Evolutionary conservation across 495 filamentous ascomycete species (phyloP).

Genomic region (Letharia lupina): DNA sequence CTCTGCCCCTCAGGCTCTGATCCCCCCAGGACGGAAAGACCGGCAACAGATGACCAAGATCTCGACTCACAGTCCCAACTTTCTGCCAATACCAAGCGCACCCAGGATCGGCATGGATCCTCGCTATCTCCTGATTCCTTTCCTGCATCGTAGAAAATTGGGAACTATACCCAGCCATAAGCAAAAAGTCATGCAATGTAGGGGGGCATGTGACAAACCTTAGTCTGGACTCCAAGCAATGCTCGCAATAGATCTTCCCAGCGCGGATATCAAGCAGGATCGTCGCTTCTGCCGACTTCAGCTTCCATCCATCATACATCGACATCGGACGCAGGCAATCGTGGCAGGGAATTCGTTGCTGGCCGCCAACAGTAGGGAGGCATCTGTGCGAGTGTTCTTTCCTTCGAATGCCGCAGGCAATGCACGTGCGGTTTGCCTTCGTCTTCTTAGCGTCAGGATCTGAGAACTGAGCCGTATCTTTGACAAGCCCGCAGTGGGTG

Average conservation of each 20-base stretch:
- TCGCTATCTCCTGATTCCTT: not conserved
- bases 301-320: not conserved
- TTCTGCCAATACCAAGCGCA: not conserved
- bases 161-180: not conserved
- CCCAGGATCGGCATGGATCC: not conserved
- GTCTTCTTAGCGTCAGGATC: not conserved
- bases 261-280: not conserved
- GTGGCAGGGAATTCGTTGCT: not conserved
- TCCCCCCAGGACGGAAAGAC: not conserved
- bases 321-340: not conserved
- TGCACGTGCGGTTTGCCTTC: not conserved
- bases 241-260: not conserved
- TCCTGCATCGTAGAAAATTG: not conserved
- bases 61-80: not conserved
- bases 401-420: constrained; percentile 1
- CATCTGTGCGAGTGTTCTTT: not conserved
- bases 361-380: not conserved
- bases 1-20: not conserved
- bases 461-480: not conserved
- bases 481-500: constrained; percentile 1
- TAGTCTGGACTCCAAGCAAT: not conserved
- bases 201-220: not conserved
- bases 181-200: not conserved
- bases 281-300: not conserved
- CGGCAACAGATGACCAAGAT: not conserved